A percentile compares a stretch with the other conserved stretches of the same genome.
These are phyloP conservation scores for Ustilago bromivora DNA, from an alignment of 1,284 basidiomycete genomes.

Conservation along the genomic window DNA sequence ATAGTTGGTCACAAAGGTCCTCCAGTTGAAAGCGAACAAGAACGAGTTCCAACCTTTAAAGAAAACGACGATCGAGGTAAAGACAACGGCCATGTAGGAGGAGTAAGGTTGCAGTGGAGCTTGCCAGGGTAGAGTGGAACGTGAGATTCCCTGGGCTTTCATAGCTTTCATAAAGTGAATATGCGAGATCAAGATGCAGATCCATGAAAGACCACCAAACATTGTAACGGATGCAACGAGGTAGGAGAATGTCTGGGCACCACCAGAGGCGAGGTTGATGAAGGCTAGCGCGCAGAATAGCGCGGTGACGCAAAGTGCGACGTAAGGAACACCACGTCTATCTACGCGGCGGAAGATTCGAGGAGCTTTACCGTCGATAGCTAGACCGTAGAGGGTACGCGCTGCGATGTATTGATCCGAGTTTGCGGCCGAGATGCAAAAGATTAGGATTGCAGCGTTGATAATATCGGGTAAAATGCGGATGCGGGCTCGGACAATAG, in stretches of 20 bases:
- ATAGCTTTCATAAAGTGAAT: constrained; percentile 82
- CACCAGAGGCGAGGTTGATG: constrained; percentile 74
- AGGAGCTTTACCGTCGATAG: constrained; percentile 73
- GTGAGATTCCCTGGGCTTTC: constrained; percentile 79
- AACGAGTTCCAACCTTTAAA: constrained; percentile 74
- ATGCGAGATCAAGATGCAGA: constrained; percentile 80
- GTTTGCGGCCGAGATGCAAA: constrained; percentile 71
- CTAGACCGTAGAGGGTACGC: constrained; percentile 74
- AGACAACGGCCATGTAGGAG: constrained; percentile 75
- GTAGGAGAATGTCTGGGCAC: constrained; percentile 71
- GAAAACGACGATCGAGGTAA: constrained; percentile 77
- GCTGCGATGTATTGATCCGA: constrained; percentile 73
- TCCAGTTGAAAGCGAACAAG: constrained; percentile 81
- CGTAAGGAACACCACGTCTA: constrained; percentile 71
- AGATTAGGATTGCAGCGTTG: constrained; percentile 71
- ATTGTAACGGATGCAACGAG: constrained; percentile 47
- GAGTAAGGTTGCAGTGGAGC: constrained; percentile 54
- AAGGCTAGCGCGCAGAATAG: constrained; percentile 76
- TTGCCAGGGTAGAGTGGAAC: constrained; percentile 75
- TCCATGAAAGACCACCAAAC: constrained; percentile 73
- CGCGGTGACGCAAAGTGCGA: constrained; percentile 74
- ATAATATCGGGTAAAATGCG: constrained; percentile 76
- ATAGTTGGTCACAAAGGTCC: constrained; percentile 73
- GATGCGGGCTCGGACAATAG: constrained; percentile 78
- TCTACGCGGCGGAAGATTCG: constrained; percentile 73